phyloP scores from a whole-genome alignment of 1,284 basidiomycete species.

The Apiotrichum laibachii region DNA sequence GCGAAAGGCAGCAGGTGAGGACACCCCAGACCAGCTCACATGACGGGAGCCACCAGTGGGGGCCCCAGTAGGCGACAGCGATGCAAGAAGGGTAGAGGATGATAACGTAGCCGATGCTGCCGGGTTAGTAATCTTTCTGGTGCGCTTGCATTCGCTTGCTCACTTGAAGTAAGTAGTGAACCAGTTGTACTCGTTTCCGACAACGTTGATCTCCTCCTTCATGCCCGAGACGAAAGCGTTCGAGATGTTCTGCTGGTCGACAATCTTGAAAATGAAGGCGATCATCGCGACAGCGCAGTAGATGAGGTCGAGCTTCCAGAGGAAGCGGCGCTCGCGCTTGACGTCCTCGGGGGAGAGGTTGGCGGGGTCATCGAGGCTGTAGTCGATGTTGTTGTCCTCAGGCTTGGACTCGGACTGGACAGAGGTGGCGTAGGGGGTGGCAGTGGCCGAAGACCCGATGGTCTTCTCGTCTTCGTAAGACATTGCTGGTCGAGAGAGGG shows the following conservation, averaged over 20 bases:
- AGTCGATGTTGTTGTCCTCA: too few relatives aligned
- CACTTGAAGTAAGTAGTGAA: conserved; percentile 13
- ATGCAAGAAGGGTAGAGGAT: conserved; percentile 13
- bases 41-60: conserved; percentile 12
- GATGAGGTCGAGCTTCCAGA: conserved; percentile 20
- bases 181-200: conserved; percentile 31
- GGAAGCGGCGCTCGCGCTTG: conserved; percentile 2
- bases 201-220: conserved; percentile 29
- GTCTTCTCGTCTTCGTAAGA: too few relatives aligned
- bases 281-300: conserved; percentile 15
- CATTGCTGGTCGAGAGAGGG: too few relatives aligned
- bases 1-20: conserved; percentile 16
- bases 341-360: conserved; percentile 2
- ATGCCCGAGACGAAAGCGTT: conserved; percentile 33
- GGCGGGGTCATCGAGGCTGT: neutral
- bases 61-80: conserved; percentile 13
- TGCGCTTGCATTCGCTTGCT: too few relatives aligned
- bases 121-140: too few relatives aligned
- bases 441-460: too few relatives aligned
- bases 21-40: conserved; percentile 19
- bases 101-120: conserved; percentile 14
- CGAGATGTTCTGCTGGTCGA: conserved; percentile 31
- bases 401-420: too few relatives aligned
- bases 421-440: too few relatives aligned
- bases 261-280: conserved; percentile 19